These are phyloP conservation scores for Trypanosoma brucei DNA, from an alignment of 208 protist genomes.

Conservation along the genomic window DNA sequence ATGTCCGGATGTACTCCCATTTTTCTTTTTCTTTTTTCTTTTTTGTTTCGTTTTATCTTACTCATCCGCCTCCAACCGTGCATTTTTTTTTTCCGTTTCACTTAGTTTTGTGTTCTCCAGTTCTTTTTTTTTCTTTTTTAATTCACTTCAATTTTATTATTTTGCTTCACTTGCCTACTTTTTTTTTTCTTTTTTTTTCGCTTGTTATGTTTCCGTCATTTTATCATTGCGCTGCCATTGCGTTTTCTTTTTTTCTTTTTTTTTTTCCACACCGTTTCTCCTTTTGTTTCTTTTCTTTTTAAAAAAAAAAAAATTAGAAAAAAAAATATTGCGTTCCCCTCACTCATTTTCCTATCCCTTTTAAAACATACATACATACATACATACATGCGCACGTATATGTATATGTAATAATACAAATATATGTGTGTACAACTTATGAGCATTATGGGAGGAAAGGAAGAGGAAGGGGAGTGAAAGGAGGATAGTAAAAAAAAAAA, in stretches of 20 bases:
- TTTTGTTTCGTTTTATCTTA: constrained; percentile 1
- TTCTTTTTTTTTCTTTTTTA: constrained; percentile 8
- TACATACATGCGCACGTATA: too few relatives aligned
- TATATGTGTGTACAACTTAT: too few relatives aligned
- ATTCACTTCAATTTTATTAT: neutral
- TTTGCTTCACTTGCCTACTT: neutral
- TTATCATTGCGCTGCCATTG: neutral
- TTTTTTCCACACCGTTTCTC: neutral
- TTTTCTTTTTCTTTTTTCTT: constrained; percentile 2
- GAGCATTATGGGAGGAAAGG: too few relatives aligned
- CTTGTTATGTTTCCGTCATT: neutral
- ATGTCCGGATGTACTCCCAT: too few relatives aligned
- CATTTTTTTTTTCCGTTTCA: neutral
- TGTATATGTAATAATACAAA: too few relatives aligned
- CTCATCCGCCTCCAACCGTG: neutral
- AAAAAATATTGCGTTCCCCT: too few relatives aligned
- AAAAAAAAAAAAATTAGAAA: too few relatives aligned
- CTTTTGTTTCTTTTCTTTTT: too few relatives aligned
- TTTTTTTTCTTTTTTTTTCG: neutral
- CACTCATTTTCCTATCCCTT: too few relatives aligned
- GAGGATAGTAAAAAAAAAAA: too few relatives aligned
- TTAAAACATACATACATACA: too few relatives aligned
- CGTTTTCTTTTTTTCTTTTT: neutral
- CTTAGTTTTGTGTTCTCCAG: neutral
- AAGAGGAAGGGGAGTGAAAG: too few relatives aligned